Conservation (phyloP, 2,329 filamentous ascomycete genomes). For the Fusarium buharicum region DNA sequence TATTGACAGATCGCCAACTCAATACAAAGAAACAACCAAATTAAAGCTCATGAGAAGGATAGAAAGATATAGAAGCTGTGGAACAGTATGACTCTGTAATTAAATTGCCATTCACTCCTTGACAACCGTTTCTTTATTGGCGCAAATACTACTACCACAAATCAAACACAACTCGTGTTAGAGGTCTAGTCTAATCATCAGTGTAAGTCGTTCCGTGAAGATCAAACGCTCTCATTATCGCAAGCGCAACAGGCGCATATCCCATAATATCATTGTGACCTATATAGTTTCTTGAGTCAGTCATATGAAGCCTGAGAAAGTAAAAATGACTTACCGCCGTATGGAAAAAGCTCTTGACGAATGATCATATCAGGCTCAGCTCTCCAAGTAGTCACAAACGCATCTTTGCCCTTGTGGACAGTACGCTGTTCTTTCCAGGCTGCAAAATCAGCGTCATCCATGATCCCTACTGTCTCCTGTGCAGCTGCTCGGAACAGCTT, state of each 20-base stretch:
- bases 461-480: constrained; percentile 57
- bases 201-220: constrained; percentile 48
- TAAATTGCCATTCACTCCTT: too few species aligned
- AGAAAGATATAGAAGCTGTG: too few species aligned
- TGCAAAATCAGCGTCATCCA: constrained; percentile 53
- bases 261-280: constrained; percentile 77
- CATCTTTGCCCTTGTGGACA: constrained; percentile 55
- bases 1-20: too few species aligned
- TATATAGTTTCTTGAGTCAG: constrained; percentile 52
- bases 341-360: constrained; percentile 64
- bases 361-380: constrained; percentile 59
- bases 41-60: too few species aligned
- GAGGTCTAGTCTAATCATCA: constrained; percentile 10
- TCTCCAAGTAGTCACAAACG: constrained; percentile 60
- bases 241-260: constrained; percentile 70
- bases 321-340: constrained; percentile 60
- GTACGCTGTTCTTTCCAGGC: constrained; percentile 60
- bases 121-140: not conserved
- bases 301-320: too few species aligned
- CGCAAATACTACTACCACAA: not conserved
- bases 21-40: too few species aligned
- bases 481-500: constrained; percentile 70
- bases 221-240: constrained; percentile 73
- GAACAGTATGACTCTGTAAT: too few species aligned
- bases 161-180: not conserved